Percentiles rank a stretch among this genome's conserved stretches.
phyloP scores from a whole-genome alignment of 495 filamentous ascomycete genomes.

The Daldinia loculata region DNA sequence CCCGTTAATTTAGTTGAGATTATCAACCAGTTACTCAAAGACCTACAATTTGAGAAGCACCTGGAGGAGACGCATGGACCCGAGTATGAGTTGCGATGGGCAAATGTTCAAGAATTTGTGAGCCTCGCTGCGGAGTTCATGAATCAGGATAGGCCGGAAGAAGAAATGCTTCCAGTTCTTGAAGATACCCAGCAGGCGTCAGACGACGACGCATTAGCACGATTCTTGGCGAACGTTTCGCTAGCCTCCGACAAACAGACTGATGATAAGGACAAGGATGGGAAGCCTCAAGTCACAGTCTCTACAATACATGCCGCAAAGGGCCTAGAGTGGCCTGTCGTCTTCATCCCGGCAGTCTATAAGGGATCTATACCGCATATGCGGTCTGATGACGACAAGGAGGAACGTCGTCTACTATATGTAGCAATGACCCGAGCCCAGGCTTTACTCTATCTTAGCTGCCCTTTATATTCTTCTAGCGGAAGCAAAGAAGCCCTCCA shows the following conservation, averaged over 20 bases:
- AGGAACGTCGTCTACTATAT: conserved; percentile 91
- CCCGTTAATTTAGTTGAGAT: conserved; percentile 70
- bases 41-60: conserved; percentile 76
- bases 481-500: conserved; percentile 47
- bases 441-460: conserved; percentile 88
- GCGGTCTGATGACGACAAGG: conserved; percentile 87
- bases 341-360: conserved; percentile 93
- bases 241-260: conserved; percentile 78
- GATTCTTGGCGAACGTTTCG: conserved; percentile 89
- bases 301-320: conserved; percentile 98
- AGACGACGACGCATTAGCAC: conserved; percentile 74
- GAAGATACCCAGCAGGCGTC: conserved; percentile 77
- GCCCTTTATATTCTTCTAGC: conserved; percentile 61
- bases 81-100: conserved; percentile 86
- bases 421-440: conserved; percentile 98
- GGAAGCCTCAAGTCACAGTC: conserved; percentile 78
- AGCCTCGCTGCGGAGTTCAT: conserved; percentile 77
- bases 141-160: conserved; percentile 57
- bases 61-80: conserved; percentile 73
- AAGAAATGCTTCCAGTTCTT: conserved; percentile 78
- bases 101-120: conserved; percentile 89
- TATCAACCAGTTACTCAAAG: conserved; percentile 76
- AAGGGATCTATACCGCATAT: conserved; percentile 94
- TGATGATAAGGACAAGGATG: conserved; percentile 64
- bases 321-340: conserved; percentile 95